Percentiles rank a stretch among this genome's conserved stretches.
These are phyloP conservation scores for Moniliella sp. DNA, from an alignment of 1,284 basidiomycete genomes.

Conservation along the genomic window DNA sequence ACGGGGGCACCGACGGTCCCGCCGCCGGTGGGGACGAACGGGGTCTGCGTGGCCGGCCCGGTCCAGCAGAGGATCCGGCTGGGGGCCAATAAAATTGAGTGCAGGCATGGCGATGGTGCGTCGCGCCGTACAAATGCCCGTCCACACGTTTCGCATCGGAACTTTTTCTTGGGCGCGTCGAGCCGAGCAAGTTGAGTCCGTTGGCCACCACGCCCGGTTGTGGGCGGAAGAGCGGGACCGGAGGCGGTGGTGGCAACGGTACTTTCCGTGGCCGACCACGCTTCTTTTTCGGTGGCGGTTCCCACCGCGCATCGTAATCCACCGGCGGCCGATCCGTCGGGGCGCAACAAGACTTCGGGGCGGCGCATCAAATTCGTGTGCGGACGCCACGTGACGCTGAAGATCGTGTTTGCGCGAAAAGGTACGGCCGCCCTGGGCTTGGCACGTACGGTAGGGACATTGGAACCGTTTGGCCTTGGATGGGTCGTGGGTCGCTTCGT, in stretches of 20 bases:
- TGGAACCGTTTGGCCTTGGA: slow-evolving; percentile 61
- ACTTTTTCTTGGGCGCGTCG: slow-evolving; percentile 24
- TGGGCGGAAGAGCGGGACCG: slow-evolving; percentile 1
- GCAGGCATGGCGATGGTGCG: slow-evolving; percentile 22
- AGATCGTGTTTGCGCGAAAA: slow-evolving; percentile 75
- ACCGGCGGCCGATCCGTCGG: slow-evolving; percentile 7
- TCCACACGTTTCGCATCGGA: slow-evolving; percentile 22
- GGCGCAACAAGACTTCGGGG: slow-evolving; percentile 18
- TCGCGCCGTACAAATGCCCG: slow-evolving; percentile 25
- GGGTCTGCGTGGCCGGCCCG: too few species aligned
- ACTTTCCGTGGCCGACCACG: too few species aligned
- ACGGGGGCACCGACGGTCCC: too few species aligned
- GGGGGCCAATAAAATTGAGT: too few species aligned
- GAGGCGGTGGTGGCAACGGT: slow-evolving; percentile 6
- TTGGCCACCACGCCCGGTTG: not conserved
- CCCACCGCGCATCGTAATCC: not conserved
- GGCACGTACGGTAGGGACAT: slow-evolving; percentile 54
- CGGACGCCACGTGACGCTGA: slow-evolving; percentile 59
- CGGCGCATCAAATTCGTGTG: slow-evolving; percentile 40
- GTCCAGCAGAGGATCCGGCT: too few species aligned
- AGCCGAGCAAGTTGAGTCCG: slow-evolving; percentile 19
- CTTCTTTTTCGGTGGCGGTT: slow-evolving; percentile 5
- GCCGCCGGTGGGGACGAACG: too few species aligned
- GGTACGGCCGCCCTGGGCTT: slow-evolving; percentile 43
- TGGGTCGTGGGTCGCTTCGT: slow-evolving; percentile 61